Conservation (phyloP, 352 stramenopile genomes). For the Salisapilia sapeloensis region DNA sequence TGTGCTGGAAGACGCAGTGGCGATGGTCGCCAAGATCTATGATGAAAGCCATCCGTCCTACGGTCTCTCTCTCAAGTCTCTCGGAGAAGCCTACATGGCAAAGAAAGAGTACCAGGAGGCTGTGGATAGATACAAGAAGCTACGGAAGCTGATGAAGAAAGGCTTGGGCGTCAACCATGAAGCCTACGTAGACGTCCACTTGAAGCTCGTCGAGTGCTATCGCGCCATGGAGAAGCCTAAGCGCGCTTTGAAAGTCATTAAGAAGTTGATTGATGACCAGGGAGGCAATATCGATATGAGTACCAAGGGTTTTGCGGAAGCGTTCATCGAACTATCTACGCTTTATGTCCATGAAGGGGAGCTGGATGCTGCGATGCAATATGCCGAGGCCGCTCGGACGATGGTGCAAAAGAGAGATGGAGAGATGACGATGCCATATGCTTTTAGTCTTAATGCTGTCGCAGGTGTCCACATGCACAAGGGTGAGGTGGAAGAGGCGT, state of each 20-base stretch:
- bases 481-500: slow-evolving; percentile 28
- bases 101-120: slow-evolving; percentile 57
- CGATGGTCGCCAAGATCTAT: slow-evolving; percentile 61
- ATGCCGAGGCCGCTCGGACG: slow-evolving; percentile 18
- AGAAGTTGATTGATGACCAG: slow-evolving; percentile 35
- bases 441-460: slow-evolving; percentile 69
- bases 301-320: slow-evolving; percentile 47
- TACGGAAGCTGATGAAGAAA: slow-evolving; percentile 49
- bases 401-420: slow-evolving; percentile 55
- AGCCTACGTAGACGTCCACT: slow-evolving; percentile 49
- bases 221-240: slow-evolving; percentile 41
- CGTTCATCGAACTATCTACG: slow-evolving; percentile 64
- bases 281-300: slow-evolving; percentile 34
- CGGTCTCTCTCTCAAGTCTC: slow-evolving; percentile 47
- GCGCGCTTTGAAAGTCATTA: slow-evolving; percentile 27
- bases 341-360: slow-evolving; percentile 20
- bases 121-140: slow-evolving; percentile 44
- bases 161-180: slow-evolving; percentile 51
- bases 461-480: slow-evolving; percentile 59
- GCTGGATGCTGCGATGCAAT: slow-evolving; percentile 14
- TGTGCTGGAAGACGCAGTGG: slow-evolving; percentile 53
- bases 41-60: slow-evolving; percentile 66
- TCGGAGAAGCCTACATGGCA: slow-evolving; percentile 66
- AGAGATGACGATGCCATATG: slow-evolving; percentile 39
- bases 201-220: slow-evolving; percentile 55